Base-by-base conservation (phyloP, 345 rosid genomes). In the Eucalyptus sp. region DNA sequence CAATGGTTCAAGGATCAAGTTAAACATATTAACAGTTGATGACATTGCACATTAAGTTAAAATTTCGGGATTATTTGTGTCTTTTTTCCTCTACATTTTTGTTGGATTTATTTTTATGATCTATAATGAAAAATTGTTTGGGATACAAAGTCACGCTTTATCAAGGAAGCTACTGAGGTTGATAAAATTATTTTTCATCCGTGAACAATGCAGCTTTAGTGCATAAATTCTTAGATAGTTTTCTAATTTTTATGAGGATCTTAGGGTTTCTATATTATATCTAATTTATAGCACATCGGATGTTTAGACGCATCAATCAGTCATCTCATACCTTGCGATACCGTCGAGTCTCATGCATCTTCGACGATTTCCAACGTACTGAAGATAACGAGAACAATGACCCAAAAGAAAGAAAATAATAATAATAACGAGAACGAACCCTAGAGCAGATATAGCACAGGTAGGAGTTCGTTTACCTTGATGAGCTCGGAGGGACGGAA, bases 401-500 rank as follows among this genome's bases (percentile, higher is more conserved):
- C 58, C 10, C 58, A 3, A 52, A 18, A 18, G 7, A 7, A 16
- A 51, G 0, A 13, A 13, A 51, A 17, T 17, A 52, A 52, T 52
- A 52, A 52, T 52, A 52, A 64, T 7, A 64, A n/a, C 3, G 76
- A n/a, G 50, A 48, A 10, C 50, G 50, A 49, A 51, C 37, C 54
- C 49, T 29, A 27, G 58, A n/a, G 54, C 37, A 33, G 37, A 85
- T 8, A 84, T 24, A 84, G 12, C 51, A 13, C 6, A 13, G 24
- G n/a, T 41, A 31, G 27, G 18, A 46, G 22, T 41, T 68, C 13
- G 48, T 13, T 29, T 89, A 93, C 95, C 95, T 91, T 92, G 91
- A 93, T 90, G 87, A 93, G 92, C 85, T 92, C 93, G 10, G 95
- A 93, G 14, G 95, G 95, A 31, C 94, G 94, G 90, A 89, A 93